phyloP scores from a whole-genome alignment of 805 yeast genomes.

The Candida coleopterorum region DNA sequence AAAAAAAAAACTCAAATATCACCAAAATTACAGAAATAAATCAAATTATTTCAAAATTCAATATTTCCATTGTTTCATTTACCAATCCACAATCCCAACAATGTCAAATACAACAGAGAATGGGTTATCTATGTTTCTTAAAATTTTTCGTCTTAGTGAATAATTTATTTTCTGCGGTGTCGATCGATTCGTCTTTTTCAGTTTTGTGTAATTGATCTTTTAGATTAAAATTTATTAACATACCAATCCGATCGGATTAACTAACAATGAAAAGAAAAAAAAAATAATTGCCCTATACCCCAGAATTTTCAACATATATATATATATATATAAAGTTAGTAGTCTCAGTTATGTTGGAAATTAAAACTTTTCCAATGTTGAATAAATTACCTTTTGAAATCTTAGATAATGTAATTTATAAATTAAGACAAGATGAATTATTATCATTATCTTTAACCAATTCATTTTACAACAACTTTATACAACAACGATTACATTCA shows the following conservation, averaged over 20 bases:
- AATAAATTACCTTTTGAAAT: constrained; percentile 18
- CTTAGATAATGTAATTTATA: constrained; percentile 10
- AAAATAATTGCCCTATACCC: background rate
- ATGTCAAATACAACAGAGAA: too few species aligned
- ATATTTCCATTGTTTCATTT: too few species aligned
- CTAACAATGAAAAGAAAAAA: background rate
- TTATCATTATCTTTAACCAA: constrained; percentile 13
- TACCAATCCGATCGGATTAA: constrained; percentile 6
- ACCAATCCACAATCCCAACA: too few species aligned
- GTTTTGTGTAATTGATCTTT: constrained; percentile 3
- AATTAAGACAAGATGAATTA: constrained; percentile 13
- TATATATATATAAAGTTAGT: background rate
- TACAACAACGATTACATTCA: constrained; percentile 9
- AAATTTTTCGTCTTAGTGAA: too few species aligned
- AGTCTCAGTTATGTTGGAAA: too few species aligned
- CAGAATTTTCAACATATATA: too few species aligned
- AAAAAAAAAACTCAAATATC: too few species aligned
- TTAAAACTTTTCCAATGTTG: constrained; percentile 11
- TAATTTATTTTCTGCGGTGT: background rate
- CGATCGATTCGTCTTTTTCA: too few species aligned
- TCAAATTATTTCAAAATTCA: too few species aligned
- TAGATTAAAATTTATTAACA: background rate
- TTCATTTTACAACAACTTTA: constrained; percentile 4
- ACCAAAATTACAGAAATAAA: too few species aligned
- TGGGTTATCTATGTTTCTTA: too few species aligned